These are phyloP conservation scores for Tephrocybe rancida DNA, from an alignment of 768 basidiomycete genomes.

Conservation along the genomic window DNA sequence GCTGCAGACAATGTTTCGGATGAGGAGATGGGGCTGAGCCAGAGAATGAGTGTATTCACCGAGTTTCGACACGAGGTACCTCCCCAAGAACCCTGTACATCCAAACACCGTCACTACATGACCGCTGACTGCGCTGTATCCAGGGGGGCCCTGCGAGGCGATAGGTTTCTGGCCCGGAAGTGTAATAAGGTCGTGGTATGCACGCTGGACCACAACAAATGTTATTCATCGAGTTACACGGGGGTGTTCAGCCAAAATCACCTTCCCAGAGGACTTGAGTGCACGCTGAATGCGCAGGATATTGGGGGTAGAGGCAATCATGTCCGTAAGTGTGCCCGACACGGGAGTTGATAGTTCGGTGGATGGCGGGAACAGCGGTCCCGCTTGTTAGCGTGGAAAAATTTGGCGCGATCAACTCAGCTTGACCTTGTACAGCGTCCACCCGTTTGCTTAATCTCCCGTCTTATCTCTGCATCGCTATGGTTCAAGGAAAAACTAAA, in stretches of 20 bases:
- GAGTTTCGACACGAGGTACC: conserved; percentile 93
- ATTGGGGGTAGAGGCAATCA: conserved; percentile 49
- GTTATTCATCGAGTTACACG: not conserved
- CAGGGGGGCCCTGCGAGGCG: conserved; percentile 76
- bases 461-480: conserved; percentile 3
- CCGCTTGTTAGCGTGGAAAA: conserved; percentile 24
- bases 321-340: conserved; percentile 28
- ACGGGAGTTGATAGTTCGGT: conserved; percentile 35
- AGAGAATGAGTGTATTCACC: conserved; percentile 49
- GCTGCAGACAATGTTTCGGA: conserved; percentile 43
- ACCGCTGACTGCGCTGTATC: conserved; percentile 86
- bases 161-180: conserved; percentile 66
- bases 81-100: conserved; percentile 91
- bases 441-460: not conserved
- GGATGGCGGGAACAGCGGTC: conserved; percentile 39
- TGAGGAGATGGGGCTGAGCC: not conserved
- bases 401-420: conserved; percentile 28
- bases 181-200: conserved; percentile 70
- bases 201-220: conserved; percentile 48
- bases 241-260: conserved; percentile 16
- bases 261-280: conserved; percentile 48
- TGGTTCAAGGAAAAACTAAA: conserved; percentile 90
- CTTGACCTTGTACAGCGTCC: not conserved
- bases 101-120: conserved; percentile 97
- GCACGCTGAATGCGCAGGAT: conserved; percentile 57